These are phyloP conservation scores for Nitzschia inconspicua DNA, from an alignment of 108 stramenopile species.

Conservation along the genomic window DNA sequence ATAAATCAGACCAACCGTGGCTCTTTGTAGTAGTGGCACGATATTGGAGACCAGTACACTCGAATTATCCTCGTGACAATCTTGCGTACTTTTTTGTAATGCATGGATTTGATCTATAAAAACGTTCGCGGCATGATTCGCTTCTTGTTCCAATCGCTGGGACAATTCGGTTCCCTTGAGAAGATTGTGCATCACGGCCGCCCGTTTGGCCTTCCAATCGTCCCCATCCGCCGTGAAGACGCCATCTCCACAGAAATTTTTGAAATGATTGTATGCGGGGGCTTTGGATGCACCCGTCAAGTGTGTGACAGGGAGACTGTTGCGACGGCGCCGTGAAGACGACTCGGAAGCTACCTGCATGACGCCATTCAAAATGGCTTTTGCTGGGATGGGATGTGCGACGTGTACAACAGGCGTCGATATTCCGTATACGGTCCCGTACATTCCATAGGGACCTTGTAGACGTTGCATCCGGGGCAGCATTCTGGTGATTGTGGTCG, in stretches of 20 bases:
- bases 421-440: conserved; percentile 90
- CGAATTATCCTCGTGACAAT: background rate
- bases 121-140: conserved; percentile 57
- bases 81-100: background rate
- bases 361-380: conserved; percentile 42
- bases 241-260: conserved; percentile 87
- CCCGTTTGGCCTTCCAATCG: conserved; percentile 89
- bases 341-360: background rate
- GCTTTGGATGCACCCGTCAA: conserved; percentile 68
- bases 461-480: conserved; percentile 83
- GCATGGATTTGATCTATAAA: conserved; percentile 29
- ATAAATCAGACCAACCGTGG: conserved; percentile 80
- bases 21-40: conserved; percentile 67
- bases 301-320: conserved; percentile 2
- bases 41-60: conserved; percentile 33
- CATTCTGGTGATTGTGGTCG: conserved; percentile 77
- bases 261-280: conserved; percentile 92
- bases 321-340: background rate
- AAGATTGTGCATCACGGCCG: conserved; percentile 77
- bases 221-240: conserved; percentile 90
- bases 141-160: conserved; percentile 48
- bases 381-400: conserved; percentile 84
- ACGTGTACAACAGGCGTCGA: conserved; percentile 83
- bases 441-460: conserved; percentile 89
- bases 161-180: conserved; percentile 30